phyloP scores from a whole-genome alignment of 2,329 filamentous ascomycete genomes.

The Neonectria coccinea region DNA sequence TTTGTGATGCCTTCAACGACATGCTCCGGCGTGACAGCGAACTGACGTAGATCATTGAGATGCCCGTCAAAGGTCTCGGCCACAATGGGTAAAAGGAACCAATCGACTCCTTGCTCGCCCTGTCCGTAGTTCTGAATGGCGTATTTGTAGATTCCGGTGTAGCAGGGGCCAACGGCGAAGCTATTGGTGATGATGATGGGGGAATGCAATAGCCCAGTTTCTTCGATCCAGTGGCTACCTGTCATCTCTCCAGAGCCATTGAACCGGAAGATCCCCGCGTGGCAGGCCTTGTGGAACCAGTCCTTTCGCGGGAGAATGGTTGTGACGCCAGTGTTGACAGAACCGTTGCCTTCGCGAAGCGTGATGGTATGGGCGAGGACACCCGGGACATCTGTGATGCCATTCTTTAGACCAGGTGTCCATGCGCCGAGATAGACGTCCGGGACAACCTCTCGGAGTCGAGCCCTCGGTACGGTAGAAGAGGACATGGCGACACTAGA shows the following conservation, averaged over 20 bases:
- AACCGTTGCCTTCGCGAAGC: constrained; percentile 47
- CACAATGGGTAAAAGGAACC: constrained; percentile 68
- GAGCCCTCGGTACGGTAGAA: background rate
- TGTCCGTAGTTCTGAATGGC: constrained; percentile 59
- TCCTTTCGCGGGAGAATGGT: constrained; percentile 55
- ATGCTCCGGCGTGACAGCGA: constrained; percentile 64
- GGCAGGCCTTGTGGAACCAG: constrained; percentile 55
- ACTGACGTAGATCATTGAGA: constrained; percentile 67
- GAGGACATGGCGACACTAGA: background rate
- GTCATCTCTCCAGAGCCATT: constrained; percentile 74
- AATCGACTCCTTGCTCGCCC: constrained; percentile 56
- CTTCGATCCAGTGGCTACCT: constrained; percentile 69
- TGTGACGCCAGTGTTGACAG: constrained; percentile 59
- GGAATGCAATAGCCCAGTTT: constrained; percentile 59
- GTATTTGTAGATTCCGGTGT: constrained; percentile 68
- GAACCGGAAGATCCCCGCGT: constrained; percentile 67
- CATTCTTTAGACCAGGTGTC: constrained; percentile 57
- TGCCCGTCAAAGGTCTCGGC: constrained; percentile 71
- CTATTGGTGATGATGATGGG: constrained; percentile 30
- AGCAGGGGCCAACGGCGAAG: constrained; percentile 43
- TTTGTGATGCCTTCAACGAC: constrained; percentile 63
- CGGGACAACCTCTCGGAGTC: constrained; percentile 56
- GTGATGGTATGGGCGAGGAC: constrained; percentile 57
- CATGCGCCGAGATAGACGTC: constrained; percentile 55
- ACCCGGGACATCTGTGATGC: constrained; percentile 59